Percentiles rank a stretch among this genome's conserved stretches.
These are phyloP conservation scores for Medicago lupulina DNA, from an alignment of 306 rosid species.

Conservation along the genomic window DNA sequence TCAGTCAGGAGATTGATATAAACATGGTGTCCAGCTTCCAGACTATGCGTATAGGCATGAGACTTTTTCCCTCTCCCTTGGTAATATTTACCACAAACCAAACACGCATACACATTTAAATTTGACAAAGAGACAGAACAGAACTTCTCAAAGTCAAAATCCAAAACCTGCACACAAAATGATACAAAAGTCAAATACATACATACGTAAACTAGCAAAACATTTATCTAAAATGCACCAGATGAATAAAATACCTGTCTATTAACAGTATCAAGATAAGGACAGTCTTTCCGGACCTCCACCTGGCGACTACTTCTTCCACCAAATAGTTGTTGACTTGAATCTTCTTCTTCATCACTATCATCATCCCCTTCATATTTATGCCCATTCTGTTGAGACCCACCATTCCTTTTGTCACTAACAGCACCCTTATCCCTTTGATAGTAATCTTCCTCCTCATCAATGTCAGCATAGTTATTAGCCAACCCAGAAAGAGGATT, in stretches of 20 bases:
- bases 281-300: constrained; percentile 94
- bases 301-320: constrained; percentile 71
- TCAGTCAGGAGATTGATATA: constrained; percentile 91
- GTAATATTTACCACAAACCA: constrained; percentile 95
- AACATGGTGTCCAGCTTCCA: constrained; percentile 98
- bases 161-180: constrained; percentile 75
- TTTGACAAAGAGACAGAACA: constrained; percentile 90
- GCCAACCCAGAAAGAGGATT: constrained; percentile 64
- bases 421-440: constrained; percentile 38
- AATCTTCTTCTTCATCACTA: constrained; percentile 64
- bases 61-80: constrained; percentile 98
- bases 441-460: constrained; percentile 52
- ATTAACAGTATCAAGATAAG: constrained; percentile 94
- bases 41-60: constrained; percentile 98
- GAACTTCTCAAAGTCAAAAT: constrained; percentile 95
- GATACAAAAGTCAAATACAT: constrained; percentile 26
- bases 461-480: constrained; percentile 60
- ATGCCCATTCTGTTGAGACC: constrained; percentile 48
- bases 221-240: background rate
- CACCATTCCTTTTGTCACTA: constrained; percentile 40
- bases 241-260: constrained; percentile 72
- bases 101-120: constrained; percentile 91
- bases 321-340: constrained; percentile 47
- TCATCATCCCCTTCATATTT: constrained; percentile 49
- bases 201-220: constrained; percentile 5